Conservation (phyloP, 1,284 basidiomycete species). For the Ceratobasidium sp. region DNA sequence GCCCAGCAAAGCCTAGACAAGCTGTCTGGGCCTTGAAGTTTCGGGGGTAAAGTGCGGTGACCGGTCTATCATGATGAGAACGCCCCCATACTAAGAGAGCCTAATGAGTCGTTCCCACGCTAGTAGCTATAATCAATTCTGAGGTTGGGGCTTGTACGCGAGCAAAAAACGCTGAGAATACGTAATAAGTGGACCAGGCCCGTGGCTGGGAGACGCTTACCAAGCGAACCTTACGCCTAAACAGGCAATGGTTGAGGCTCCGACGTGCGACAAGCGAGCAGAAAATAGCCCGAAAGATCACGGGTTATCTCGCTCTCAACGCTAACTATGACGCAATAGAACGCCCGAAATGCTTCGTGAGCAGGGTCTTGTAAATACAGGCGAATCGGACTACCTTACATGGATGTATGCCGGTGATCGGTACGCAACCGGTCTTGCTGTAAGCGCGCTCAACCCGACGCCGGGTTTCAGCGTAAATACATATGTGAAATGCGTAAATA, state of each 20-base stretch:
- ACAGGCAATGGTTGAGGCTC: not conserved
- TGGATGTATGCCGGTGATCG: not conserved
- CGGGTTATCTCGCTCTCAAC: not conserved
- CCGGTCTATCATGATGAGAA: too few species aligned
- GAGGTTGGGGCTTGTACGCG: not conserved
- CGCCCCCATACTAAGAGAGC: too few species aligned
- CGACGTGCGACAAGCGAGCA: not conserved
- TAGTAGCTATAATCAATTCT: not conserved
- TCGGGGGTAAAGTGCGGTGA: too few species aligned
- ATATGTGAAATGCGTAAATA: too few species aligned
- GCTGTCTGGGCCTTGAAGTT: too few species aligned
- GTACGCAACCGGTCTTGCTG: not conserved
- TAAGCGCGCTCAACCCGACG: too few species aligned
- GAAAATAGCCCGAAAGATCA: not conserved
- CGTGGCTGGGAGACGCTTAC: not conserved
- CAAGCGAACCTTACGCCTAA: not conserved
- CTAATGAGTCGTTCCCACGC: too few species aligned
- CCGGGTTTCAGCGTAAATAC: too few species aligned
- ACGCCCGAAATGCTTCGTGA: not conserved
- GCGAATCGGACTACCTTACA: not conserved
- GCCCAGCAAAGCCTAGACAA: too few species aligned
- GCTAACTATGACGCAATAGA: not conserved
- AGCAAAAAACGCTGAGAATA: not conserved
- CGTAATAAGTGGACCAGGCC: not conserved
- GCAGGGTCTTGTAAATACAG: not conserved